phyloP scores from a whole-genome alignment of 1,139 yeast species.

The Debaryomycetaceae sp. region DNA sequence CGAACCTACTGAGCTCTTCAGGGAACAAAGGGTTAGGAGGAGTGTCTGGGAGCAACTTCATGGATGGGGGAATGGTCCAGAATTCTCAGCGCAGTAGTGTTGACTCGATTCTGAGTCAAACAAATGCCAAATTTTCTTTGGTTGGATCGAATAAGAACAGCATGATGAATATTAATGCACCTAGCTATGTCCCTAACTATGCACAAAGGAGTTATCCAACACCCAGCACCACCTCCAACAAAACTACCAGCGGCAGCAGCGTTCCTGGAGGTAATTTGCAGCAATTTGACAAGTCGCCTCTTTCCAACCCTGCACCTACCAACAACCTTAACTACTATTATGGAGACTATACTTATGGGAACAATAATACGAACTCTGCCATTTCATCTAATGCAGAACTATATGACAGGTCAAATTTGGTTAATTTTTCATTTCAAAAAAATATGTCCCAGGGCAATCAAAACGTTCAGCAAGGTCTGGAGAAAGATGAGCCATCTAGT shows the following conservation, averaged over 20 bases:
- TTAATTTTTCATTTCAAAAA: slow-evolving; percentile 4
- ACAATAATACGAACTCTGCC: neutral
- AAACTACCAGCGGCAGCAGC: neutral
- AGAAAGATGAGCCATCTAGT: slow-evolving; percentile 6
- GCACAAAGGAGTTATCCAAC: slow-evolving; percentile 1
- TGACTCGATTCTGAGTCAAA: neutral
- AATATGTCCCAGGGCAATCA: neutral
- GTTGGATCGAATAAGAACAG: slow-evolving; percentile 3
- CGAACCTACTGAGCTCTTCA: neutral
- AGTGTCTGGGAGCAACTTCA: neutral
- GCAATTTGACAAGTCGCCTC: slow-evolving; percentile 3
- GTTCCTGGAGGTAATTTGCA: slow-evolving; percentile 1
- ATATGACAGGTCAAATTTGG: slow-evolving; percentile 9
- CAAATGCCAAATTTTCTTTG: slow-evolving; percentile 1
- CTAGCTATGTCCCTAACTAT: slow-evolving; percentile 25
- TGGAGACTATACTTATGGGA: slow-evolving; percentile 4
- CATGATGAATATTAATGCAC: slow-evolving; percentile 25
- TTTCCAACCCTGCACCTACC: slow-evolving; percentile 1
- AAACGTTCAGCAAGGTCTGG: neutral
- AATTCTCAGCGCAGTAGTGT: slow-evolving; percentile 1
- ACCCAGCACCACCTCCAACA: neutral
- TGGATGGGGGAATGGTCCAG: neutral
- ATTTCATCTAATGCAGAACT: slow-evolving; percentile 5
- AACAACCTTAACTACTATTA: slow-evolving; percentile 3
- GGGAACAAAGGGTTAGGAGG: neutral